Percentiles rank a stretch among this genome's conserved stretches.
Evolutionary conservation across 192 early-diverging fungal species (phyloP).

Genomic region (Coemansia sp.): DNA sequence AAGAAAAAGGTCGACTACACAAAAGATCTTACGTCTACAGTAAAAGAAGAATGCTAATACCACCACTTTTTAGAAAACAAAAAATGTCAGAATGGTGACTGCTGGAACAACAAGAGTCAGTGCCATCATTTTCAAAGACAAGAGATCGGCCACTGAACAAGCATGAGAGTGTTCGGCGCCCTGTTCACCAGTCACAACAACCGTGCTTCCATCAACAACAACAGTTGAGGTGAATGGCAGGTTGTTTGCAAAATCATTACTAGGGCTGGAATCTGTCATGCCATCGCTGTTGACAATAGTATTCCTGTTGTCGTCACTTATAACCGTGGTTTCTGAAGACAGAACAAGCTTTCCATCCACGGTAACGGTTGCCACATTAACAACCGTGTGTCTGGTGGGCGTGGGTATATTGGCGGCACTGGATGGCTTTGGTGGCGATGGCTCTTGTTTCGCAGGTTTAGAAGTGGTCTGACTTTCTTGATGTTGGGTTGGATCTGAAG

Average conservation of each 20-base stretch:
- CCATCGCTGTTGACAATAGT: conserved; percentile 14
- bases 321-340: conserved; percentile 25
- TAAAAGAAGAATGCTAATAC: too few relatives aligned
- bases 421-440: background rate
- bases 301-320: background rate
- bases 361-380: conserved; percentile 35
- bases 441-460: background rate
- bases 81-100: background rate
- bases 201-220: conserved; percentile 33
- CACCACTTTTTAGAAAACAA: background rate
- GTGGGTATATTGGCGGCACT: background rate
- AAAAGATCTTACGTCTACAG: too few relatives aligned
- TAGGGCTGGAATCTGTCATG: background rate
- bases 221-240: conserved; percentile 35
- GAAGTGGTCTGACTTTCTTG: conserved; percentile 2
- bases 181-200: conserved; percentile 30
- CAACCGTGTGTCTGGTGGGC: conserved; percentile 29
- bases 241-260: background rate
- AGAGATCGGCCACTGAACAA: background rate
- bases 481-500: background rate
- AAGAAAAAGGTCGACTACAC: too few relatives aligned
- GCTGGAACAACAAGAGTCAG: background rate
- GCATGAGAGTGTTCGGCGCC: background rate
- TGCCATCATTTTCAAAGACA: background rate
- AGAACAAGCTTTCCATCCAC: conserved; percentile 30